These are phyloP conservation scores for Sporothrix humicola DNA, from an alignment of 2,329 filamentous ascomycete genomes.

Conservation along the genomic window DNA sequence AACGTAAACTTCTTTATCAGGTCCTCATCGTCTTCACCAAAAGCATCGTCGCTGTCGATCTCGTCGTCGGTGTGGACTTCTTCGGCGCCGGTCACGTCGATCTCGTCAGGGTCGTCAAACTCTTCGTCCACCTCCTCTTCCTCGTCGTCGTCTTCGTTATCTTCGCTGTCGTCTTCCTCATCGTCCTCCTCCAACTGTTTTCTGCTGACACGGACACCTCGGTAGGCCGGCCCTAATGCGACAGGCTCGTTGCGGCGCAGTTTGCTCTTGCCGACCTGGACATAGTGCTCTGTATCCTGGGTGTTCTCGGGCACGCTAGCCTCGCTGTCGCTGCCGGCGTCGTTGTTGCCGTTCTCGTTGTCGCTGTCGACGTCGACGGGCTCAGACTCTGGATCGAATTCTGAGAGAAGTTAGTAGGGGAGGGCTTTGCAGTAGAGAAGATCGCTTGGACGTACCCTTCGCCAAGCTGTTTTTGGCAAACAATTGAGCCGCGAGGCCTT, in stretches of 20 bases:
- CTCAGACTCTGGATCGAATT: constrained; percentile 80
- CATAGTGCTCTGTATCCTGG: constrained; percentile 84
- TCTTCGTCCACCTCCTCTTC: constrained; percentile 46
- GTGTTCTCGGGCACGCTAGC: constrained; percentile 58
- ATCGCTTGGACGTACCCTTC: constrained; percentile 57
- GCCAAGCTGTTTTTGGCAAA: constrained; percentile 66
- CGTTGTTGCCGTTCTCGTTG: constrained; percentile 32
- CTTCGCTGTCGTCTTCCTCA: constrained; percentile 60
- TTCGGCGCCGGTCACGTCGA: constrained; percentile 59
- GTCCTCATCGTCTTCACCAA: constrained; percentile 85
- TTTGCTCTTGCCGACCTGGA: constrained; percentile 81
- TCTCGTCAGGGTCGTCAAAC: constrained; percentile 62
- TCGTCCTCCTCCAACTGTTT: constrained; percentile 65
- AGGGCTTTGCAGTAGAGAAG: not conserved
- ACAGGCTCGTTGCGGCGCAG: constrained; percentile 74
- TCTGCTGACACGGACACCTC: constrained; percentile 76
- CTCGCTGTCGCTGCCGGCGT: constrained; percentile 54
- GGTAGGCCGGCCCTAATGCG: constrained; percentile 78
- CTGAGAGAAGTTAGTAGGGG: constrained; percentile 51
- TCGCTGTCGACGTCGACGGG: constrained; percentile 61
- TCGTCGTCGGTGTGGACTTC: constrained; percentile 62
- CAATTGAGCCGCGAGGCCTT: constrained; percentile 60
- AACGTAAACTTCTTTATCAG: constrained; percentile 76
- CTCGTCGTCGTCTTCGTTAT: constrained; percentile 54
- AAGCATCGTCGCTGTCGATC: constrained; percentile 70